Base-by-base conservation (phyloP, 179 eudicot genomes). In the Silene coronaria region DNA sequence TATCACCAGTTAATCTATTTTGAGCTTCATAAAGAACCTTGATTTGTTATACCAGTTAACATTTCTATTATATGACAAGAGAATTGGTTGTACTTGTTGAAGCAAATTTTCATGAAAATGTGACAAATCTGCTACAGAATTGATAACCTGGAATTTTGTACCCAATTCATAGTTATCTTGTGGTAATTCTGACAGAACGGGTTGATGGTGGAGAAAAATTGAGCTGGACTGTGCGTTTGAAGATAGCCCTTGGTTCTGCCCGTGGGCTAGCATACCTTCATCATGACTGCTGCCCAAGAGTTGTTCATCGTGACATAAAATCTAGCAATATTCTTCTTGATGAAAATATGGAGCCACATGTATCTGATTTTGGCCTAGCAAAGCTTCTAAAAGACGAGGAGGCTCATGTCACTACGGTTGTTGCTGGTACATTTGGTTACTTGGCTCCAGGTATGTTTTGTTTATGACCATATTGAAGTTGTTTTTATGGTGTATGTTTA, bases 351-450 rank as follows among this genome's bases (percentile, higher is more conserved):
- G 96, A 90, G 81, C 94, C 98, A 63, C 96, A 57, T 78, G 97
- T 94, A 36, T 86, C 97, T 38, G 98, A 94, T 77, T 94, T 90
- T 82, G 98, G 97, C 48, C 96, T 94, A 59, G 98, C 97, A 27
- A 94, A 94, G 82, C 94, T 94, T 77, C 81, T 94, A 75, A 92
- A 90, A 34, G 98, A 94, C 34, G 97, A 94, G 87, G 96, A 92
- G 67, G 89, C 96, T 67, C 97, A 94, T 85, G 91, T 94, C 63
- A 94, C 98, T 4, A 94, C 98, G 10, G 94, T 94, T 63, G 97
- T 94, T 78, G 98, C 98, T 59, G 98, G 98, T 64, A 94, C 96
- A 79, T 92, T 94, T 75, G 98, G 98, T 67, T 94, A 94, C 82
- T 82, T 94, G 80, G 97, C 98, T 73, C 97, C 98, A 75, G 98